These are phyloP conservation scores for Pseudonitzschia multiseries DNA, from an alignment of 108 stramenopile genomes.

Conservation along the genomic window DNA sequence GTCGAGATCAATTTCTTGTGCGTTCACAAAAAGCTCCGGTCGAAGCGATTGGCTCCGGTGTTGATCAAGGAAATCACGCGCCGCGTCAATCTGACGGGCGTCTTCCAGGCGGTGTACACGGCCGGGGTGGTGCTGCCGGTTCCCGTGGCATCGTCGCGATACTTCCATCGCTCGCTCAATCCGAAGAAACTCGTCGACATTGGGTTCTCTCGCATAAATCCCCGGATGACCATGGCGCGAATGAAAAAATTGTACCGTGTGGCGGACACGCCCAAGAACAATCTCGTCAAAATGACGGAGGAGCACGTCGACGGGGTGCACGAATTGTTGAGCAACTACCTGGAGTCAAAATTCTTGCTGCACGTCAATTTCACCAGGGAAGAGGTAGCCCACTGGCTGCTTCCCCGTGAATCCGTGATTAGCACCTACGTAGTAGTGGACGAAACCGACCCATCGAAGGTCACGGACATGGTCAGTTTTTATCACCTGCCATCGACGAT, in stretches of 20 bases:
- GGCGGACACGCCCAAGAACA: constrained; percentile 42
- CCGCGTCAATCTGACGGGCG: constrained; percentile 88
- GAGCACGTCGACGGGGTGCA: constrained; percentile 84
- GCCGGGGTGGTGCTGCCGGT: constrained; percentile 96
- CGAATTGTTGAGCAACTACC: constrained; percentile 72
- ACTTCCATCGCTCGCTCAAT: constrained; percentile 94
- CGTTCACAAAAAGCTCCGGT: constrained; percentile 97
- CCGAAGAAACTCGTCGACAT: constrained; percentile 95
- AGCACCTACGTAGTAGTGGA: constrained; percentile 88
- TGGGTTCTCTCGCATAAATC: constrained; percentile 85
- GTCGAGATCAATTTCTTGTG: constrained; percentile 99
- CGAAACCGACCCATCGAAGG: constrained; percentile 50
- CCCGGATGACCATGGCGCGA: constrained; percentile 94
- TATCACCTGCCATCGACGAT: constrained; percentile 95
- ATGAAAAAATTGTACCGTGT: constrained; percentile 89
- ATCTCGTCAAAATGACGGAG: constrained; percentile 68
- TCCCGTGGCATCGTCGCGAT: constrained; percentile 90
- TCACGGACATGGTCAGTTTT: constrained; percentile 90
- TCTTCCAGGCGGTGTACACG: constrained; percentile 98
- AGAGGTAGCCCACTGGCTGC: constrained; percentile 95
- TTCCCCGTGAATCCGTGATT: constrained; percentile 91
- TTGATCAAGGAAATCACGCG: constrained; percentile 99
- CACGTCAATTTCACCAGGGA: constrained; percentile 76
- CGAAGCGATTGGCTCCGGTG: constrained; percentile 97
- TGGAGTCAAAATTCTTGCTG: constrained; percentile 82